These are phyloP conservation scores for Berberis vulgaris DNA, from an alignment of 164 flowering plant genomes.

Conservation along the genomic window DNA sequence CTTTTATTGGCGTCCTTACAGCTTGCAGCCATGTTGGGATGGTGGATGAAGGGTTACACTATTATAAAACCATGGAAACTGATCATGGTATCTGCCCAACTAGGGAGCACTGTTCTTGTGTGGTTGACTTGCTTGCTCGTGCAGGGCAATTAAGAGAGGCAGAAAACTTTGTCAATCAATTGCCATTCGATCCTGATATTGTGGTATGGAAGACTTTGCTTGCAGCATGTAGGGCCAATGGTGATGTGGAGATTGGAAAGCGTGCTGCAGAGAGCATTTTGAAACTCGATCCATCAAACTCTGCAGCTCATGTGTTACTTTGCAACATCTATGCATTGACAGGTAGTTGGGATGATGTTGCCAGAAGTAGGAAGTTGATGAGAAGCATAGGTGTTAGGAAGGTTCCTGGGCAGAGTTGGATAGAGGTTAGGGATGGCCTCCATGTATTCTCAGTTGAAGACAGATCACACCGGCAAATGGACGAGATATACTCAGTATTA, in stretches of 20 bases:
- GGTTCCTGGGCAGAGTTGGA: slow-evolving; percentile 65
- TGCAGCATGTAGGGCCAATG: slow-evolving; percentile 49
- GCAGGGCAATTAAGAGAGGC: slow-evolving; percentile 54
- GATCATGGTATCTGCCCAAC: slow-evolving; percentile 50
- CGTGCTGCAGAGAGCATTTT: slow-evolving; percentile 49
- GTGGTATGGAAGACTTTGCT: slow-evolving; percentile 58
- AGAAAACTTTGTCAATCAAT: slow-evolving; percentile 37
- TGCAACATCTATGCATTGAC: slow-evolving; percentile 51
- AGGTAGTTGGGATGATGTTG: slow-evolving; percentile 49
- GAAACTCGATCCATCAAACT: slow-evolving; percentile 52
- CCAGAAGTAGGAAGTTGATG: slow-evolving; percentile 45
- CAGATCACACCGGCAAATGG: slow-evolving; percentile 36
- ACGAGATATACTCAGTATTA: slow-evolving; percentile 31
- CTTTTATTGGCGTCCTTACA: slow-evolving; percentile 55
- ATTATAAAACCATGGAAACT: slow-evolving; percentile 37
- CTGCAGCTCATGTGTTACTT: slow-evolving; percentile 54
- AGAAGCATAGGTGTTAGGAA: slow-evolving; percentile 41
- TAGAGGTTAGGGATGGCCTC: slow-evolving; percentile 30
- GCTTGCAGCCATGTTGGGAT: slow-evolving; percentile 67
- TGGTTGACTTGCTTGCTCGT: slow-evolving; percentile 60
- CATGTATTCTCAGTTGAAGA: slow-evolving; percentile 56
- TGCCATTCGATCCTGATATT: slow-evolving; percentile 45
- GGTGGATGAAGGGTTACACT: slow-evolving; percentile 46
- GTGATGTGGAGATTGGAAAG: slow-evolving; percentile 44
- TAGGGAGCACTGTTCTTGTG: slow-evolving; percentile 54